Base-by-base conservation (phyloP, 2,329 filamentous ascomycete genomes). In the Calonectria pteridis region DNA sequence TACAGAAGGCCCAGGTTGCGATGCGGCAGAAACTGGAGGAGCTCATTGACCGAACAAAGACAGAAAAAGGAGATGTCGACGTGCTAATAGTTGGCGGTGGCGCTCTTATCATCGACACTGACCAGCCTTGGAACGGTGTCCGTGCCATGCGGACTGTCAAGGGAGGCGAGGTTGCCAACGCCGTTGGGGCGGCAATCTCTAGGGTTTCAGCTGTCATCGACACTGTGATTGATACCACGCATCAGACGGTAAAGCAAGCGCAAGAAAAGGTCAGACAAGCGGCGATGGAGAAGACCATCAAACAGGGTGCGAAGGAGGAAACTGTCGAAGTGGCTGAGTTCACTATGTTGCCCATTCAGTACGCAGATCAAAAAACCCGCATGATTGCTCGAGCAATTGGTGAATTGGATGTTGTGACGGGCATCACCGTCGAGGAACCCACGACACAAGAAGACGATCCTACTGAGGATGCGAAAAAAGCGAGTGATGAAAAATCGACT, bases 141-240 rank as follows among this genome's bases (percentile, higher is more conserved):
- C 70, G 84, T 81, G 6, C 81, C 82, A 64, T 86, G 81, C 76
- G 84, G 81, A 73, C 73, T 0, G 66, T 71, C 1, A 75, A 75
- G 3, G 69, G 72, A 5, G 65, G 64, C 3, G 87, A 87, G 6
- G 86, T 89, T 0, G 87, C 86, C 2, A 89, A 88, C 72, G 87
- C 87, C 0, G 87, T 89, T 4, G 87, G 87, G 5, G 87, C 87
- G 18, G 87, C 87, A 1, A 87, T 87, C 74, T 85, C 86, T 20
- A 81, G 84, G 73, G 86, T 88, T 2, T 86, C 82, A 29, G 43
- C 51, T 6, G 50, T 58, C 13, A 58, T 70, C 10, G 58, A 70
- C 18, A 62, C 65, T 0, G 70, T 74, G 26, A 66, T 72, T 14
- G 51, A 68, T 13, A 18, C 63, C 2, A 51, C 55, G 6, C 46